Conservation (phyloP, 2,329 filamentous ascomycete genomes). For the Trichothecium roseum region DNA sequence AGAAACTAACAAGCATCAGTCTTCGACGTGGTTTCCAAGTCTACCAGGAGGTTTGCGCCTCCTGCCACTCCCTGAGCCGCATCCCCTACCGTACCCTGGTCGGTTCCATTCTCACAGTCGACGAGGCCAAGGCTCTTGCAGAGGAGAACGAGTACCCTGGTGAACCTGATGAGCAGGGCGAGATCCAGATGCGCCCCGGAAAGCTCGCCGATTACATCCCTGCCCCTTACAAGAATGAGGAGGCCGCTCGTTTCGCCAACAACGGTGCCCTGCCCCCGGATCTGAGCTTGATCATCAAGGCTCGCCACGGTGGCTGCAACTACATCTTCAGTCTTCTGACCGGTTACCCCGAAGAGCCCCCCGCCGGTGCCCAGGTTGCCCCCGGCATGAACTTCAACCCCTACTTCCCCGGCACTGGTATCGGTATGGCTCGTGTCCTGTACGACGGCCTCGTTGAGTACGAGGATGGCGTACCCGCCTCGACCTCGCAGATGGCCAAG, state of each 20-base stretch:
- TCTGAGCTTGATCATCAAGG: constrained; percentile 96
- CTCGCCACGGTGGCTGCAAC: constrained; percentile 91
- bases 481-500: constrained; percentile 99
- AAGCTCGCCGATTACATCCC: constrained; percentile 98
- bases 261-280: constrained; percentile 96
- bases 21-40: constrained; percentile 99
- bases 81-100: constrained; percentile 90
- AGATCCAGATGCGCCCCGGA: constrained; percentile 96
- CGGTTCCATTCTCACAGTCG: constrained; percentile 84
- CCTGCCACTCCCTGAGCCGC: constrained; percentile 92
- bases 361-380: constrained; percentile 75
- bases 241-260: constrained; percentile 95
- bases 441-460: constrained; percentile 98
- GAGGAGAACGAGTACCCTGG: constrained; percentile 98
- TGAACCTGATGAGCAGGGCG: constrained; percentile 95
- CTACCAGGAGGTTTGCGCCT: constrained; percentile 95
- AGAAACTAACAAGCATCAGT: constrained; percentile 31
- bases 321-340: constrained; percentile 98
- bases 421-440: constrained; percentile 96
- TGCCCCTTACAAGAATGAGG: constrained; percentile 94
- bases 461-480: constrained; percentile 89
- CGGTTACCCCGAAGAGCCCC: constrained; percentile 93
- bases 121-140: constrained; percentile 93
- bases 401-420: constrained; percentile 98
- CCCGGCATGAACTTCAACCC: constrained; percentile 99